Evolutionary conservation across 192 early-diverging fungal genomes (phyloP).

Genomic region (Phycomyces nitens): DNA sequence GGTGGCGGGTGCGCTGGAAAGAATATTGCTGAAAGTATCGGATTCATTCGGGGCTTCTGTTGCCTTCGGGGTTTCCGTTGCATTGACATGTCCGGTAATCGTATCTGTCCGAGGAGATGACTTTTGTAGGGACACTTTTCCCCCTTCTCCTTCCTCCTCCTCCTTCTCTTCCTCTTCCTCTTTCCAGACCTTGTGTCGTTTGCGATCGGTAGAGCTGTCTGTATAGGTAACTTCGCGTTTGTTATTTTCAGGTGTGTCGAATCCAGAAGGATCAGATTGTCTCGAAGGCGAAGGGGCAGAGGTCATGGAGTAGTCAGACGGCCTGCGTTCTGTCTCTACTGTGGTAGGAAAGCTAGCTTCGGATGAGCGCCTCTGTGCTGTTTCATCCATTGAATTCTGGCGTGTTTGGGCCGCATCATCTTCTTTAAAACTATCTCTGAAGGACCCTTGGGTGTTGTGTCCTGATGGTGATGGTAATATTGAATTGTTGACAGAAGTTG

Average conservation of each 20-base stretch:
- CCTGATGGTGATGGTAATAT: background rate
- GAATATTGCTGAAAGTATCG: background rate
- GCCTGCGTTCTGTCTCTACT: background rate
- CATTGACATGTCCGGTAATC: background rate
- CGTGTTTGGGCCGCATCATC: background rate
- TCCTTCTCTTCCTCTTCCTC: background rate
- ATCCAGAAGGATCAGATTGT: background rate
- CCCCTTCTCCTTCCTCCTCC: no score
- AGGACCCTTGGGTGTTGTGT: background rate
- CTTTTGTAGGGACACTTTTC: background rate
- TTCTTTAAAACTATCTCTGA: background rate
- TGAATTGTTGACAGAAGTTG: background rate
- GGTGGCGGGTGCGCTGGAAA: background rate
- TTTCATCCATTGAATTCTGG: conserved; percentile 11
- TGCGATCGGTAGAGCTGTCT: background rate
- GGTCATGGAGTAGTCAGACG: background rate
- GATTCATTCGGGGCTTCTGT: conserved; percentile 2
- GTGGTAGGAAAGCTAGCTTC: no score
- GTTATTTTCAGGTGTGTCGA: background rate
- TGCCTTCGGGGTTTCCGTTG: background rate
- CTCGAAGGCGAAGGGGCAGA: background rate
- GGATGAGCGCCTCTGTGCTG: no score
- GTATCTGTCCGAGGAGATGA: no score
- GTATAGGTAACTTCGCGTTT: background rate
- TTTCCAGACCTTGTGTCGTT: background rate